phyloP scores from a whole-genome alignment of 768 basidiomycete genomes.

The Russula olivacea region DNA sequence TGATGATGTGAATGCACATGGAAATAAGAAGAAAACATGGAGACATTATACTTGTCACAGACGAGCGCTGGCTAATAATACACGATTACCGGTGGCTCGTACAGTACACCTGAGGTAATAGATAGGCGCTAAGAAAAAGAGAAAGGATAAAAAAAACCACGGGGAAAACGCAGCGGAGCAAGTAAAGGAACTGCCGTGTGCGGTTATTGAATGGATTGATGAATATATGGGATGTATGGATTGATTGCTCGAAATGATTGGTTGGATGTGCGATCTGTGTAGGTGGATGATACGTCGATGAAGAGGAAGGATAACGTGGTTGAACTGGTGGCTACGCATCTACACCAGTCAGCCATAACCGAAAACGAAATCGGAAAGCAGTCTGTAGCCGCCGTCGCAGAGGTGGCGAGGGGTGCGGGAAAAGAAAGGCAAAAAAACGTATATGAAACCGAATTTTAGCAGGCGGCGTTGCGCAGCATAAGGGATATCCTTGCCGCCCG shows the following conservation, averaged over 20 bases:
- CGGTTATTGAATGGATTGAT: neutral
- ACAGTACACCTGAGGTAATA: conserved; percentile 20
- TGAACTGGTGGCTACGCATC: conserved; percentile 15
- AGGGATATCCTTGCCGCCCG: conserved; percentile 22
- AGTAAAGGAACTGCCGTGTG: neutral
- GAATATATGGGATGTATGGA: neutral
- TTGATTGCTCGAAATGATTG: neutral
- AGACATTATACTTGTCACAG: conserved; percentile 24
- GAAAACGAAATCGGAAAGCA: neutral
- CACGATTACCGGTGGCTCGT: conserved; percentile 21
- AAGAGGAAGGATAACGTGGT: conserved; percentile 7
- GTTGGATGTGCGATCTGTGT: conserved; percentile 6
- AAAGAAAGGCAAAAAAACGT: neutral
- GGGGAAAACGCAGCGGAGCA: neutral
- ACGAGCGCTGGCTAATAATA: conserved; percentile 21
- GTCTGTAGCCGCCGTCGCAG: neutral
- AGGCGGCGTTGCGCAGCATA: conserved; percentile 13
- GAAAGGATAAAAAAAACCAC: neutral
- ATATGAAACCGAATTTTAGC: conserved; percentile 3
- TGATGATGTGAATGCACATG: neutral
- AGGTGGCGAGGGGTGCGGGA: neutral
- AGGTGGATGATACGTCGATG: conserved; percentile 4
- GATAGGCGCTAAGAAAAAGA: conserved; percentile 18
- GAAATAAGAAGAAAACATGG: conserved; percentile 2
- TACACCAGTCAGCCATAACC: conserved; percentile 11